These are phyloP conservation scores for Candida sp. DNA, from an alignment of 1,139 yeast genomes.

Conservation along the genomic window DNA sequence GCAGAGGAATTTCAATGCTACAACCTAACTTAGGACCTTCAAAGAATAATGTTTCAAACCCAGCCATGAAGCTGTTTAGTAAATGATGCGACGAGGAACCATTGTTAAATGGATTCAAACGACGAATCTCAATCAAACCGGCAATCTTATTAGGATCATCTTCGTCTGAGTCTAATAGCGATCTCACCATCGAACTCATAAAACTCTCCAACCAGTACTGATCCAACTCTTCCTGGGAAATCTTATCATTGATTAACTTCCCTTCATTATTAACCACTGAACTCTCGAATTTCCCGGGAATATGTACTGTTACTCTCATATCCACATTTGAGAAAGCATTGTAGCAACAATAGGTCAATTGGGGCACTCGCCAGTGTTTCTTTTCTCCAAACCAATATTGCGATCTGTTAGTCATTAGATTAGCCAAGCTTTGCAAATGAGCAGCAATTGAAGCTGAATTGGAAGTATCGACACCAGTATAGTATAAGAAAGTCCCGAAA, in stretches of 20 bases:
- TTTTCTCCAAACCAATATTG: conserved; percentile 65
- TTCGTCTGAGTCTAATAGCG: conserved; percentile 68
- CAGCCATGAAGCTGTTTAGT: conserved; percentile 53
- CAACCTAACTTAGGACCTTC: conserved; percentile 68
- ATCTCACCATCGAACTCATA: conserved; percentile 61
- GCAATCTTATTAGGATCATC: conserved; percentile 51
- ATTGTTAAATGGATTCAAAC: conserved; percentile 55
- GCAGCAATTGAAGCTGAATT: conserved; percentile 63
- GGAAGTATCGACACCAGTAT: conserved; percentile 56
- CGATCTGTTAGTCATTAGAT: conserved; percentile 54
- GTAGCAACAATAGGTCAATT: conserved; percentile 50
- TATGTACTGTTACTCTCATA: conserved; percentile 66
- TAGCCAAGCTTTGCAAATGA: conserved; percentile 74
- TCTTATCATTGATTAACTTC: conserved; percentile 37
- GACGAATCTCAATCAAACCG: conserved; percentile 49
- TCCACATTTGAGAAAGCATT: conserved; percentile 65
- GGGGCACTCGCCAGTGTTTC: conserved; percentile 72
- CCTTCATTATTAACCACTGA: conserved; percentile 46
- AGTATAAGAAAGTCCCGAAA: conserved; percentile 53
- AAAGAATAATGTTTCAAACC: conserved; percentile 62
- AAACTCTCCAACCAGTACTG: conserved; percentile 66
- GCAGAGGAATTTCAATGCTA: conserved; percentile 64
- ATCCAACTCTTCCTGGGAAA: conserved; percentile 34
- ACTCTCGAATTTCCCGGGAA: conserved; percentile 56
- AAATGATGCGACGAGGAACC: conserved; percentile 36